phyloP scores from a whole-genome alignment of 1,284 basidiomycete genomes.

The Rhodotorula sp. region DNA sequence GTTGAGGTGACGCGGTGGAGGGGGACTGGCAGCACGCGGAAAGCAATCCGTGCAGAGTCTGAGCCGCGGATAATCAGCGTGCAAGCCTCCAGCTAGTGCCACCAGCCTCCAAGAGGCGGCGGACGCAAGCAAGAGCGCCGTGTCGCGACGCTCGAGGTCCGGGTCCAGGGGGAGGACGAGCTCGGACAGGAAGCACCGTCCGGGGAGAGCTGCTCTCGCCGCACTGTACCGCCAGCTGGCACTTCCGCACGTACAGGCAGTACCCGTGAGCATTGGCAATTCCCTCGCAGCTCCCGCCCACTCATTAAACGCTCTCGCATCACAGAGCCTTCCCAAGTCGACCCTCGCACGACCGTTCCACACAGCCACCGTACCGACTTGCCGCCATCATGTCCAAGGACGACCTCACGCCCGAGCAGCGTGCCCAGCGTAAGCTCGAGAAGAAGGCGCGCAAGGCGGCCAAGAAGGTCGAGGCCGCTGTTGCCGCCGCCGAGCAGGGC shows the following conservation, averaged over 20 bases:
- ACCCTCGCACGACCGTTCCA: not conserved
- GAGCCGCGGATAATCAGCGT: too few relatives aligned
- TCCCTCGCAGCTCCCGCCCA: too few relatives aligned
- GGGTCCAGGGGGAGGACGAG: not conserved
- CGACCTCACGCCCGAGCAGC: constrained; percentile 28
- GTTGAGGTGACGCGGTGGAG: not conserved
- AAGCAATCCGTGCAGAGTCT: not conserved
- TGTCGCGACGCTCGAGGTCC: too few relatives aligned
- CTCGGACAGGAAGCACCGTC: not conserved
- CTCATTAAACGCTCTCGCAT: not conserved
- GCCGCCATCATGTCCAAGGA: constrained; percentile 11
- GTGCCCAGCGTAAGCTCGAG: constrained; percentile 23
- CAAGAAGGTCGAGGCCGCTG: constrained; percentile 23
- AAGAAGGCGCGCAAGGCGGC: constrained; percentile 40
- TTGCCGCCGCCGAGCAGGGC: constrained; percentile 9
- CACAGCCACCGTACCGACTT: not conserved
- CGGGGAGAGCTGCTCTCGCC: not conserved
- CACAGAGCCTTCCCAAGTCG: not conserved
- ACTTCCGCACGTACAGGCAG: not conserved
- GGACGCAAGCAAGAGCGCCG: too few relatives aligned
- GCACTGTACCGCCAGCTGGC: not conserved
- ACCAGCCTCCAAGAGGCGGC: too few relatives aligned
- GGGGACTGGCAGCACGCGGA: too few relatives aligned
- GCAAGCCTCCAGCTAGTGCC: too few relatives aligned
- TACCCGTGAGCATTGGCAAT: too few relatives aligned